Base-by-base conservation (phyloP, 176 grass and related monocot species). In the Ensete glaucum region DNA sequence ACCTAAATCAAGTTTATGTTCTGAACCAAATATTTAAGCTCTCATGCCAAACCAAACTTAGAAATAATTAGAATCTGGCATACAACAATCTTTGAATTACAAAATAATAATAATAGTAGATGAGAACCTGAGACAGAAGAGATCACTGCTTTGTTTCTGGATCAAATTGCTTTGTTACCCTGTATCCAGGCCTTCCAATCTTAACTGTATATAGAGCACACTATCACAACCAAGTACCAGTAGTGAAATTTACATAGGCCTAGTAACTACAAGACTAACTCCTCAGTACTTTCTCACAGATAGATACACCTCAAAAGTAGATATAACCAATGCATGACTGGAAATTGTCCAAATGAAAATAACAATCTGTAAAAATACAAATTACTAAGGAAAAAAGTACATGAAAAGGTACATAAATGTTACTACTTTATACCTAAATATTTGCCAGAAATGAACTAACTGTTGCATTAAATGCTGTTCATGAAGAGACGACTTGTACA, bases 161-260 rank as follows among this genome's bases (percentile, higher is more conserved):
- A 86, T 99, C 95, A 76, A 85, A 99, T 77, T 99, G 95, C 79
- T 99, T 94, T 16, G 90, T 99, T 65, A 99, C 90, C 59, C 52
- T 85, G 81, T 99, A 99, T 1, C 95, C 90, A 11, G 95, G 95
- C 75, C 88, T 89, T 7, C 95, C 95, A 76, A 99, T 99, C 78
- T 99, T 99, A 84, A 99, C 95, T 97, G 85, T 71, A 88, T 72
- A 81, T 16, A 54, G 50, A 75, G 27, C 43, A 83, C 80, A 76
- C 9, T 78, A 49, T 92, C 34, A 86, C 19, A 53, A 80, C 51
- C 58, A 19, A 6, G 26, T 17, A n/a, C 22, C 66, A 72, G 20
- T 66, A 69, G 79, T 24, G 9, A 53, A 12, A 77, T 73, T 25
- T 48, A n/a, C 9, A 67, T 20, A 20, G 17, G 1, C 62, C 69